Conservation (phyloP, 768 basidiomycete genomes). For the Melanogaster broomeanus region DNA sequence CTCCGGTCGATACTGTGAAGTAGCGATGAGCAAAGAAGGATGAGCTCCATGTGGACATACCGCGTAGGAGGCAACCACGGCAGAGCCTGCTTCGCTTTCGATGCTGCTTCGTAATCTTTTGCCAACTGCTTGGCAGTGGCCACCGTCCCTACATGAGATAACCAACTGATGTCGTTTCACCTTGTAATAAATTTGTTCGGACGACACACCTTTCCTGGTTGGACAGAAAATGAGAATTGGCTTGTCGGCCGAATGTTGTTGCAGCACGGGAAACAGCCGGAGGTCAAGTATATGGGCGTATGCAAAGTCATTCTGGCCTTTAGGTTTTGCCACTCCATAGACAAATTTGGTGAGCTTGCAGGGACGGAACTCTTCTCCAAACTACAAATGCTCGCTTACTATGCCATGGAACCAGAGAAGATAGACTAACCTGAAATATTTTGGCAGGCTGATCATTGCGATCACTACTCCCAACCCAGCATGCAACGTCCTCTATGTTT, state of each 20-base stretch:
- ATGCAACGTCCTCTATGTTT: slow-evolving; percentile 87
- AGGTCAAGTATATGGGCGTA: slow-evolving; percentile 72
- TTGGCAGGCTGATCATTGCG: slow-evolving; percentile 46
- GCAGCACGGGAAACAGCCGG: slow-evolving; percentile 71
- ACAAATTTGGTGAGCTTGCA: slow-evolving; percentile 77
- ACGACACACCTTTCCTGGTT: slow-evolving; percentile 73
- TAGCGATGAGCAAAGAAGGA: not conserved
- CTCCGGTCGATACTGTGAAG: slow-evolving; percentile 48
- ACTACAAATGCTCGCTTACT: slow-evolving; percentile 46
- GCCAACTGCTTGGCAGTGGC: slow-evolving; percentile 75
- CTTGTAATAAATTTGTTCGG: not conserved
- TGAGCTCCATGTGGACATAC: slow-evolving; percentile 33
- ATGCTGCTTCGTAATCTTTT: slow-evolving; percentile 65
- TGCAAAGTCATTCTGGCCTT: slow-evolving; percentile 74
- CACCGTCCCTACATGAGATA: slow-evolving; percentile 49
- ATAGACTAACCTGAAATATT: slow-evolving; percentile 62
- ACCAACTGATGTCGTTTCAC: not conserved
- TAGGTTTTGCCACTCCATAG: slow-evolving; percentile 63
- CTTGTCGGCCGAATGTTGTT: slow-evolving; percentile 73
- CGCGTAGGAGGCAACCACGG: slow-evolving; percentile 70
- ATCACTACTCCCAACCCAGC: slow-evolving; percentile 70
- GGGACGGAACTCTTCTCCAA: slow-evolving; percentile 90
- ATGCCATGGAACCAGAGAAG: not conserved
- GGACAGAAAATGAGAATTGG: slow-evolving; percentile 88
- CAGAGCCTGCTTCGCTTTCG: slow-evolving; percentile 46